Evolutionary conservation across 345 rosid species (phyloP).

Genomic region (Acer yangbiense): DNA sequence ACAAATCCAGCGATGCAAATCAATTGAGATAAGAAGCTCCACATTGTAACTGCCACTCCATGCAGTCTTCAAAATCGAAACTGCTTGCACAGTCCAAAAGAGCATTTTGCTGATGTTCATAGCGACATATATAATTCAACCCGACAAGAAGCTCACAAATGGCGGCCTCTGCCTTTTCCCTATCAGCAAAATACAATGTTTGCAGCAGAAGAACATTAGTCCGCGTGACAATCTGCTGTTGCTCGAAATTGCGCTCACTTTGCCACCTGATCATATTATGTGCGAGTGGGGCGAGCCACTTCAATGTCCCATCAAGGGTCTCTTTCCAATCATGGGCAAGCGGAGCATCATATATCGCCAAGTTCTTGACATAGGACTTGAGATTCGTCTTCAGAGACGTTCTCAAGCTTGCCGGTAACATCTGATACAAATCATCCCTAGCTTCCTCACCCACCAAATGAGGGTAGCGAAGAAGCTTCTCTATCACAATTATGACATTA

Average conservation of each 20-base stretch:
- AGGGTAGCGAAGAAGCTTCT: conserved; percentile 87
- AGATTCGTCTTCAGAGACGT: conserved; percentile 61
- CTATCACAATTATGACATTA: conserved; percentile 80
- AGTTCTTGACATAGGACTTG: conserved; percentile 69
- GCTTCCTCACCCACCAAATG: conserved; percentile 96
- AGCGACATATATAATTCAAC: conserved; percentile 90
- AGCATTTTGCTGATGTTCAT: conserved; percentile 88
- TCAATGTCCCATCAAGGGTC: conserved; percentile 63
- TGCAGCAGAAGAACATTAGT: conserved; percentile 86
- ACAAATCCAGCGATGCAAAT: conserved; percentile 24
- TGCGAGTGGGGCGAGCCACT: conserved; percentile 92
- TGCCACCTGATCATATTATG: conserved; percentile 98
- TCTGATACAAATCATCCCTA: conserved; percentile 90
- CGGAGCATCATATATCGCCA: conserved; percentile 92
- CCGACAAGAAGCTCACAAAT: conserved; percentile 87
- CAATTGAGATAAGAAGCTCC: conserved; percentile 42
- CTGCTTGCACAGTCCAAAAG: conserved; percentile 90
- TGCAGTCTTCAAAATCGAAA: conserved; percentile 89
- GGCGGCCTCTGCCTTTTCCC: conserved; percentile 78
- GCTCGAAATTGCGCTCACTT: conserved; percentile 91
- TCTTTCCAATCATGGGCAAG: conserved; percentile 97
- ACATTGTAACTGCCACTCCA: conserved; percentile 86
- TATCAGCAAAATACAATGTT: conserved; percentile 86
- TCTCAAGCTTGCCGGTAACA: conserved; percentile 86
- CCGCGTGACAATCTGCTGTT: conserved; percentile 77